Conservation (phyloP, 2,329 filamentous ascomycete genomes). For the Grosmannia clavigera region DNA sequence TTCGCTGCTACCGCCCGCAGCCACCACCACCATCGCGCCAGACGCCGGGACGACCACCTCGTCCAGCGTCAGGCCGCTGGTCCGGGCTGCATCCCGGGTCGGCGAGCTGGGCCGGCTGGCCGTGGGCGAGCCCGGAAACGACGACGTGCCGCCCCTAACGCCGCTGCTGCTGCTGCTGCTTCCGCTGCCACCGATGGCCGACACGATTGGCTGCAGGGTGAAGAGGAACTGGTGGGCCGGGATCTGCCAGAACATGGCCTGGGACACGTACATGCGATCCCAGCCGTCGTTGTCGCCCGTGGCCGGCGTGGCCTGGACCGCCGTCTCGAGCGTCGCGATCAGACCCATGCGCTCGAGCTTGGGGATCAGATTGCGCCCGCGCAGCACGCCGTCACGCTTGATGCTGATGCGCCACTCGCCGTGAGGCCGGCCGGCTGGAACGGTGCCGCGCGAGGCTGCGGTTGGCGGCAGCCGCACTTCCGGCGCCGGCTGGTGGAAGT, state of each 20-base stretch:
- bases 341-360: conserved; percentile 92
- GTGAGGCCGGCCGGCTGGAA: conserved; percentile 56
- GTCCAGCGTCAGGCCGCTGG: not conserved
- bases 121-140: conserved; percentile 38
- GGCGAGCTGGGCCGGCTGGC: conserved; percentile 43
- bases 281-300: conserved; percentile 49
- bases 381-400: conserved; percentile 76
- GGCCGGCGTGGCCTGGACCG: conserved; percentile 37
- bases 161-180: conserved; percentile 17
- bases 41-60: conserved; percentile 9
- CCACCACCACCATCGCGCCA: not conserved
- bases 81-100: conserved; percentile 11
- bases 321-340: conserved; percentile 62
- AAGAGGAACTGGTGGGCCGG: conserved; percentile 81
- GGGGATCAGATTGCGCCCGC: conserved; percentile 68
- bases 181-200: not conserved
- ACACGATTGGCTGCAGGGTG: conserved; percentile 50
- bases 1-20: not conserved
- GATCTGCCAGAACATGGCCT: conserved; percentile 81
- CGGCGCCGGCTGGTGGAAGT: conserved; percentile 81
- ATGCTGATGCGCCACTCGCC: conserved; percentile 83
- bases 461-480: conserved; percentile 45
- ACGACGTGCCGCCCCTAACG: conserved; percentile 16
- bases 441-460: conserved; percentile 51
- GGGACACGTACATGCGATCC: conserved; percentile 70